Conservation (phyloP, 371 early-diverging fungal genomes). For the Mucor racemosus region DNA sequence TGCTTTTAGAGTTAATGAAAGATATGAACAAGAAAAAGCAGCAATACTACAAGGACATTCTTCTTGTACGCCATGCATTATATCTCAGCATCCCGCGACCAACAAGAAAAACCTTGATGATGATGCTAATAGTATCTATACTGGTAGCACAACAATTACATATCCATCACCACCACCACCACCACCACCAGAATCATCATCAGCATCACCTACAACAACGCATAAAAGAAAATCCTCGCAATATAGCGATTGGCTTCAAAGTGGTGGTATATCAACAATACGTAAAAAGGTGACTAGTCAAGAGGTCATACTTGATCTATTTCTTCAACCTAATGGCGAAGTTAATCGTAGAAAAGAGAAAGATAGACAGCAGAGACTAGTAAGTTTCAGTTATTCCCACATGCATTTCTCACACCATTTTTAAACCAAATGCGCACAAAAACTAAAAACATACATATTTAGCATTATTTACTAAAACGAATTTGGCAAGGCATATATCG, state of each 20-base stretch:
- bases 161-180: neutral
- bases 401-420: neutral
- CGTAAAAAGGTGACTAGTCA: conserved; percentile 7
- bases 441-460: conserved; percentile 8
- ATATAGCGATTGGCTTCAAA: neutral
- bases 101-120: neutral
- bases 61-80: conserved; percentile 8
- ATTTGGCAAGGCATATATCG: conserved; percentile 32
- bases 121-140: neutral
- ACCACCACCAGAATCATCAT: neutral
- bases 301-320: conserved; percentile 8
- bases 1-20: neutral
- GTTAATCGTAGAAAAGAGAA: conserved; percentile 11
- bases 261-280: neutral
- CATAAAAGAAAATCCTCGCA: neutral
- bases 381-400: conserved; percentile 8
- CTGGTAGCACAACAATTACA: neutral
- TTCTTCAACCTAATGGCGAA: conserved; percentile 1
- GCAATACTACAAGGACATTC: neutral
- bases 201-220: neutral
- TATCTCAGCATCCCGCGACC: neutral
- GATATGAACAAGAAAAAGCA: conserved; percentile 1
- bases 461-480: conserved; percentile 47
- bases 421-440: neutral
- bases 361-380: conserved; percentile 39